A percentile compares a stretch with the other conserved stretches of the same genome.
Evolutionary conservation across 441 rosid genomes (phyloP).

Genomic region (Kokia cookei): DNA sequence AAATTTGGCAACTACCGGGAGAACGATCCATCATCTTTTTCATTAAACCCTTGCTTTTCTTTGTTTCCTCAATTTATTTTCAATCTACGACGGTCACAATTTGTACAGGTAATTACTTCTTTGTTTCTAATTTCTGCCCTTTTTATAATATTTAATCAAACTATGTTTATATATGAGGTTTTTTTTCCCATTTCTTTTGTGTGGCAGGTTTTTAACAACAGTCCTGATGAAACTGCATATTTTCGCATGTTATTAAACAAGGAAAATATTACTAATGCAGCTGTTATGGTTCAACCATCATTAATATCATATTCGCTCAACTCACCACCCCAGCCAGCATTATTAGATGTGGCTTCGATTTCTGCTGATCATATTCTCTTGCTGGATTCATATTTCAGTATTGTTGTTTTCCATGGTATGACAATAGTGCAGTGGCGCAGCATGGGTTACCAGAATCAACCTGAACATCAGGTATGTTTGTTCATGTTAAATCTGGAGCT

Average conservation of each 20-base stretch:
- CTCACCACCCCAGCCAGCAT: constrained; percentile 80
- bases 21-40: constrained; percentile 93
- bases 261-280: constrained; percentile 89
- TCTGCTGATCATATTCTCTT: constrained; percentile 88
- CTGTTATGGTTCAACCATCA: constrained; percentile 98
- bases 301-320: constrained; percentile 77
- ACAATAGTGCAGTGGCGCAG: constrained; percentile 99
- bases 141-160: constrained; percentile 4
- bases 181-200: neutral
- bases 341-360: constrained; percentile 97
- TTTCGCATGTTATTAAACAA: constrained; percentile 91
- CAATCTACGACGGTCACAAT: constrained; percentile 92
- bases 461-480: constrained; percentile 64
- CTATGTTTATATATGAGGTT: neutral
- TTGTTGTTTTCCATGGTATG: constrained; percentile 99
- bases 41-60: constrained; percentile 81
- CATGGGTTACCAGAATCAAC: constrained; percentile 94
- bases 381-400: constrained; percentile 89
- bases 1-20: constrained; percentile 94
- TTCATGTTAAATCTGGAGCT: neutral
- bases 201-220: constrained; percentile 89
- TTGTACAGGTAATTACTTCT: constrained; percentile 70
- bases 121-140: neutral
- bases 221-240: constrained; percentile 99
- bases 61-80: constrained; percentile 98